phyloP scores from a whole-genome alignment of 805 yeast species.

The Teunomyces stri region DNA sequence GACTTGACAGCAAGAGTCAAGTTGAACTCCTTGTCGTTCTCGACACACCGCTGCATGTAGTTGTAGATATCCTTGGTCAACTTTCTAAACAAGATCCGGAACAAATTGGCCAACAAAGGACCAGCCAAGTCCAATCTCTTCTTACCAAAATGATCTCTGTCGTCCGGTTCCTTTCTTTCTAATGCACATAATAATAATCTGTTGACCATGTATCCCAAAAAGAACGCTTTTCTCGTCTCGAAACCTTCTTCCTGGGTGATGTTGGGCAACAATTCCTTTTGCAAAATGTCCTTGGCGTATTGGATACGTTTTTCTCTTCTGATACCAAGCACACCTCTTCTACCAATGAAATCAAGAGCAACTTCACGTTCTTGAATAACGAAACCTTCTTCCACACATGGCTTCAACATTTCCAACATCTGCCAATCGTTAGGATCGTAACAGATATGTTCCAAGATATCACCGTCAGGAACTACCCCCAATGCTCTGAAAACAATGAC shows the following conservation, averaged over 20 bases:
- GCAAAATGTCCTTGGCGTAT: constrained; percentile 94
- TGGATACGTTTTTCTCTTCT: constrained; percentile 97
- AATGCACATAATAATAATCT: constrained; percentile 91
- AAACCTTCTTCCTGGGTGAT: constrained; percentile 97
- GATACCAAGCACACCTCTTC: constrained; percentile 96
- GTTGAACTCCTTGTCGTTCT: constrained; percentile 95
- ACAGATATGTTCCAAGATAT: constrained; percentile 95
- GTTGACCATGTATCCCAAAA: constrained; percentile 97
- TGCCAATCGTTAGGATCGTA: constrained; percentile 99
- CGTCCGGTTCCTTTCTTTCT: constrained; percentile 97
- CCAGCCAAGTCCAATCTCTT: constrained; percentile 98
- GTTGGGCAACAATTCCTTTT: constrained; percentile 94
- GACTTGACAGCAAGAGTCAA: constrained; percentile 95
- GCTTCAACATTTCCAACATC: constrained; percentile 98
- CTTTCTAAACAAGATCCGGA: constrained; percentile 91
- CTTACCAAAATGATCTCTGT: constrained; percentile 99
- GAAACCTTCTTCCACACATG: constrained; percentile 98
- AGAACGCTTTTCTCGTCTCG: constrained; percentile 94
- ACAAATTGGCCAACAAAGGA: constrained; percentile 91
- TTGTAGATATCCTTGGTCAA: constrained; percentile 95
- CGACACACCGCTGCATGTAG: constrained; percentile 98
- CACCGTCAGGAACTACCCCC: constrained; percentile 99
- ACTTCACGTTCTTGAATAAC: constrained; percentile 97
- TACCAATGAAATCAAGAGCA: constrained; percentile 95
- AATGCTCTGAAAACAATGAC: constrained; percentile 96